phyloP scores from a whole-genome alignment of 306 rosid genomes.

The Erythrophleum fordii region DNA sequence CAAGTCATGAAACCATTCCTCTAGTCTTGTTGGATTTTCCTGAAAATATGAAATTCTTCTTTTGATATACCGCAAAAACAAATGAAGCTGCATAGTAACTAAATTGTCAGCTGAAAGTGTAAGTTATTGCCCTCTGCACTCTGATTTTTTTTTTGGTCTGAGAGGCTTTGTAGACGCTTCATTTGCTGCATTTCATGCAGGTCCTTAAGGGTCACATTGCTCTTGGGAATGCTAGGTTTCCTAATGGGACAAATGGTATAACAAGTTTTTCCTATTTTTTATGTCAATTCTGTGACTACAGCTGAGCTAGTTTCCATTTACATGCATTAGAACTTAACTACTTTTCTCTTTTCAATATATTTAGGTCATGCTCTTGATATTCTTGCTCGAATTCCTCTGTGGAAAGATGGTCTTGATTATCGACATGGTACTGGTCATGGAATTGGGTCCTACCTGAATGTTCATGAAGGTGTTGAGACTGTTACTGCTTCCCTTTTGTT shows the following conservation, averaged over 20 bases:
- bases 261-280: constrained; percentile 9
- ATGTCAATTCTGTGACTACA: constrained; percentile 23
- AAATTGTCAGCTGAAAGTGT: no score
- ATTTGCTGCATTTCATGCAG: constrained; percentile 55
- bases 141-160: background rate
- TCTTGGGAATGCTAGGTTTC: constrained; percentile 91
- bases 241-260: constrained; percentile 93
- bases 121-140: background rate
- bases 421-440: constrained; percentile 99
- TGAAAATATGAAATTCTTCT: background rate
- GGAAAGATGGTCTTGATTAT: constrained; percentile 97
- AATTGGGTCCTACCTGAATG: constrained; percentile 94
- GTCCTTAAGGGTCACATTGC: constrained; percentile 95
- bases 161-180: constrained; percentile 19
- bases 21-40: background rate
- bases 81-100: constrained; percentile 20
- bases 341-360: constrained; percentile 27
- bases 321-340: constrained; percentile 5
- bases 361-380: constrained; percentile 84
- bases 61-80: constrained; percentile 1
- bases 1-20: constrained; percentile 20
- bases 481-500: constrained; percentile 26
- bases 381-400: constrained; percentile 93
- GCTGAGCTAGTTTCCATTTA: constrained; percentile 22
- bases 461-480: constrained; percentile 80